phyloP scores from a whole-genome alignment of 306 rosid genomes.

The Boehmeria nivea region DNA sequence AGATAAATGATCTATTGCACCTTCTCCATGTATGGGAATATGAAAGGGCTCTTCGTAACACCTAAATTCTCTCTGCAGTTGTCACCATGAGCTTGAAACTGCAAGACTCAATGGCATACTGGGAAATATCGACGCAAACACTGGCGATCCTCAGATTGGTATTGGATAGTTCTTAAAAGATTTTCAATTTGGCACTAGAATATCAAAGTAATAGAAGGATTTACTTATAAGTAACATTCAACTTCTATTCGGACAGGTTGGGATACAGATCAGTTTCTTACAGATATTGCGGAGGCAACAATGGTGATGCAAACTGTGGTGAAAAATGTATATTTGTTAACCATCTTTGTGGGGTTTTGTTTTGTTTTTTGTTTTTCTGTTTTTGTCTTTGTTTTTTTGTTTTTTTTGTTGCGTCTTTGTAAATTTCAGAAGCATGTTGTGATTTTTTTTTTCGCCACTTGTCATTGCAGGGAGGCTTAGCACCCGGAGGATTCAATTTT shows the following conservation, averaged over 20 bases:
- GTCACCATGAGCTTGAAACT: constrained; percentile 95
- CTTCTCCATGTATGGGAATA: constrained; percentile 11
- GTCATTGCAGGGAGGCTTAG: constrained; percentile 62
- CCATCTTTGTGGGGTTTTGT: neutral
- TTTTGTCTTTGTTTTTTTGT: too few relatives aligned
- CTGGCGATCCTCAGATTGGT: constrained; percentile 97
- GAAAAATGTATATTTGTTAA: constrained; percentile 51
- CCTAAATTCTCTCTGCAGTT: constrained; percentile 34
- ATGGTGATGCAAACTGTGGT: constrained; percentile 77
- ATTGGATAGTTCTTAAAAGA: constrained; percentile 6
- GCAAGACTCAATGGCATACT: constrained; percentile 84
- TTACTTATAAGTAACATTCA: neutral
- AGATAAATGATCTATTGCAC: constrained; percentile 7
- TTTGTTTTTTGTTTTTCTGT: too few relatives aligned
- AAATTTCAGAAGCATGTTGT: neutral
- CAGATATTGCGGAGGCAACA: constrained; percentile 83
- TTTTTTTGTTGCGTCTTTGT: too few relatives aligned
- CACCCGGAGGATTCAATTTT: constrained; percentile 98
- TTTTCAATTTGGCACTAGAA: neutral
- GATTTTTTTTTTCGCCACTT: neutral
- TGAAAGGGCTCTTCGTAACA: constrained; percentile 6
- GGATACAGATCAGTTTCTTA: constrained; percentile 97
- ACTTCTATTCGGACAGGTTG: constrained; percentile 47
- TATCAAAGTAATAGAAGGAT: neutral
- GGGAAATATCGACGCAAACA: constrained; percentile 91